Conservation (phyloP, 2,329 filamentous ascomycete species). For the Macroventuria anomochaeta region DNA sequence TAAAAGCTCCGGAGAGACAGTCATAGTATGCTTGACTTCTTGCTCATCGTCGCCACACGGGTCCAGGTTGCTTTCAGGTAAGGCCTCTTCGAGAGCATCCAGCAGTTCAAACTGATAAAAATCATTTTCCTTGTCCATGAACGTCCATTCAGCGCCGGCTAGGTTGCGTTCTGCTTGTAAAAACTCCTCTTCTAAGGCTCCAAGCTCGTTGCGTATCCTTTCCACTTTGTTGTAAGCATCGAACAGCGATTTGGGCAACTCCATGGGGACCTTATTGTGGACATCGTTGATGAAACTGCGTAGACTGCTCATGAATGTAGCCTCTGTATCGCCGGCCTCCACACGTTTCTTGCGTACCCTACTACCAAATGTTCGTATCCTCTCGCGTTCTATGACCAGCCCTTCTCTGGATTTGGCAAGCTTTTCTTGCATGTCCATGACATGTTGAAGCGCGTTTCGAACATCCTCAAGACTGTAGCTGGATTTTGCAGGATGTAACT, state of each 20-base stretch:
- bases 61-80: too few species aligned
- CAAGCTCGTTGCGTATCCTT: slow-evolving; percentile 22
- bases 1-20: too few species aligned
- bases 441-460: background rate
- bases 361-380: background rate
- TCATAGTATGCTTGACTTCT: too few species aligned
- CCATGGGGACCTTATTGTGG: slow-evolving; percentile 1
- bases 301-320: slow-evolving; percentile 18
- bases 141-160: slow-evolving; percentile 27
- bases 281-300: slow-evolving; percentile 15
- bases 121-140: slow-evolving; percentile 24
- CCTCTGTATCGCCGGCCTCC: slow-evolving; percentile 19
- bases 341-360: slow-evolving; percentile 15
- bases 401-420: slow-evolving; percentile 8
- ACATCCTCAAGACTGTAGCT: background rate
- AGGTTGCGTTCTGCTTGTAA: slow-evolving; percentile 22
- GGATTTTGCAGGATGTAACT: too few species aligned
- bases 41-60: too few species aligned
- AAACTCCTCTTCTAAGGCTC: slow-evolving; percentile 27
- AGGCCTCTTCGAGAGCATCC: too few species aligned
- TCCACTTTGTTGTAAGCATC: slow-evolving; percentile 17
- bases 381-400: slow-evolving; percentile 7
- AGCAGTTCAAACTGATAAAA: slow-evolving; percentile 29
- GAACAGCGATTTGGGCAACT: too few species aligned
- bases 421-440: slow-evolving; percentile 3